These are phyloP conservation scores for fission yeast (Schizosaccharomyces pombe) DNA, from an alignment of 805 yeast genomes.

Conservation along the genomic window DNA sequence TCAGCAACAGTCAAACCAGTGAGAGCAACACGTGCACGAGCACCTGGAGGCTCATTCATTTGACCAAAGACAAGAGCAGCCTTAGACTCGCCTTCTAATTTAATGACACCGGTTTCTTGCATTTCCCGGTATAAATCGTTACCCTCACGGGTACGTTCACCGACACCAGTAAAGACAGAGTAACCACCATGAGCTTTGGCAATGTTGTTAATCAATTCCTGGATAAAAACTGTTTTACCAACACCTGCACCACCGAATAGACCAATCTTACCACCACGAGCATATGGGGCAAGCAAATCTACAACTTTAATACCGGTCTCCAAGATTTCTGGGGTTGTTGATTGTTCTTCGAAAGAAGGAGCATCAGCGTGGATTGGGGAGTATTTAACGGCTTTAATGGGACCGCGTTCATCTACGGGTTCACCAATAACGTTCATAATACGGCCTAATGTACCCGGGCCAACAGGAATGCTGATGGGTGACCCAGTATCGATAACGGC, in stretches of 20 bases:
- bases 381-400: constrained; percentile 73
- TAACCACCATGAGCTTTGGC: constrained; percentile 99
- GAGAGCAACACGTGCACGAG: constrained; percentile 99
- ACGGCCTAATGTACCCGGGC: constrained; percentile 97
- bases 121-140: constrained; percentile 99
- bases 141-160: constrained; percentile 99
- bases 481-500: constrained; percentile 83
- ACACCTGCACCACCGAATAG: constrained; percentile 99
- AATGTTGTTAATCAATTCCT: constrained; percentile 97
- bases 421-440: constrained; percentile 95
- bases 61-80: constrained; percentile 98
- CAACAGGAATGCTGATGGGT: constrained; percentile 97
- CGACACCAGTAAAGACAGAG: constrained; percentile 99
- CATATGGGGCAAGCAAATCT: constrained; percentile 96
- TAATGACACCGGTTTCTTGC: constrained; percentile 99
- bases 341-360: constrained; percentile 87
- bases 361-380: constrained; percentile 98
- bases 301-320: constrained; percentile 99
- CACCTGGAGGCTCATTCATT: constrained; percentile 99
- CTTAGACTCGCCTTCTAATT: constrained; percentile 98
- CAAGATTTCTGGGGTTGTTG: constrained; percentile 90
- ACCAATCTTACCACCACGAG: constrained; percentile 99
- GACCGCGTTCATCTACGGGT: constrained; percentile 99
- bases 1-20: constrained; percentile 99
- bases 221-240: constrained; percentile 99